phyloP scores from a whole-genome alignment of 2,329 filamentous ascomycete species.

The Colletotrichum paranaense region DNA sequence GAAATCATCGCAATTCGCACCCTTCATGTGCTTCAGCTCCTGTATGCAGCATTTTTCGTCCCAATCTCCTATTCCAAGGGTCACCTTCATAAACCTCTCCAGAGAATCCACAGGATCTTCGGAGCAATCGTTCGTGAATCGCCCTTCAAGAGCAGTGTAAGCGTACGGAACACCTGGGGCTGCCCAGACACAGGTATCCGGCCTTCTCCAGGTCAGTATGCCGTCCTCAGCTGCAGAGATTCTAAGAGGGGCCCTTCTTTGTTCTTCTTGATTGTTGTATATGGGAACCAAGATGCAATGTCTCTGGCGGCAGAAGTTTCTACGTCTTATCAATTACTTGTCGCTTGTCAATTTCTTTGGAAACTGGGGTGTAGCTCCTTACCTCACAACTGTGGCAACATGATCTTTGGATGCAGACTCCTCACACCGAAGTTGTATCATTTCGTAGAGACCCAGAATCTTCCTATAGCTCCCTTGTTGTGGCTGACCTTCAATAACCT shows the following conservation, averaged over 20 bases:
- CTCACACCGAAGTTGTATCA: not conserved
- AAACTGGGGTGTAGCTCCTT: not conserved
- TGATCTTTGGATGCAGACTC: not conserved
- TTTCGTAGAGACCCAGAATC: not conserved
- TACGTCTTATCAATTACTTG: not conserved
- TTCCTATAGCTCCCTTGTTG: not conserved
- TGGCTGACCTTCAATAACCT: not conserved
- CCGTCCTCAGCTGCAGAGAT: not conserved
- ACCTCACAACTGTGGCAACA: not conserved
- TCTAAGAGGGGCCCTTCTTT: not conserved
- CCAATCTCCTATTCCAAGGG: not conserved
- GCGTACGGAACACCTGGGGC: not conserved
- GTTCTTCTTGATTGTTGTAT: not conserved
- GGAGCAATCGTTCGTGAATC: not conserved
- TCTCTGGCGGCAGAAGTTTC: not conserved
- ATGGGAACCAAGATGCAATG: not conserved
- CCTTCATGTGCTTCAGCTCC: not conserved
- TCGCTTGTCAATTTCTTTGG: not conserved
- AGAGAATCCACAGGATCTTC: not conserved
- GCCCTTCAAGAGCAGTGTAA: not conserved
- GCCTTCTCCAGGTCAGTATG: not conserved
- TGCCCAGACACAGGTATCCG: not conserved
- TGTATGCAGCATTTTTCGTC: not conserved
- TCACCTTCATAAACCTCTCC: not conserved
- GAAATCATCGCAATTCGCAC: not conserved